Evolutionary conservation across 352 stramenopile genomes (phyloP), one percentile per base, ranked within the genome.

Genomic region (Globisporangium spiculum): DNA sequence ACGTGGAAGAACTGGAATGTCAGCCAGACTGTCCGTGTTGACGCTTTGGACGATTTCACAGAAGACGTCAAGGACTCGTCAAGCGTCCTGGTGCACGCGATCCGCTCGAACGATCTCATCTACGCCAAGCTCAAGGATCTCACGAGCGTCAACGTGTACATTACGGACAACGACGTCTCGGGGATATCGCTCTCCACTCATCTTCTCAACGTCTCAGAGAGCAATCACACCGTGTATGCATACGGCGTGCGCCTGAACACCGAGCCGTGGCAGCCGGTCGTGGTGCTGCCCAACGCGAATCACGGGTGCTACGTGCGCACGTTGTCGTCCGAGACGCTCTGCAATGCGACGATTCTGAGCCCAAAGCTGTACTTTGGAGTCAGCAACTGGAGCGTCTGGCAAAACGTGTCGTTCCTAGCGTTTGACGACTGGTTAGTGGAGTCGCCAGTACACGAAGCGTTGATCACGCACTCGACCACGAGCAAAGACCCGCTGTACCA

Each of bases 1-100:
- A 86, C 84, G 48, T 92, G 84, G 86, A 69, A 71, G 2, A 73
- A 91, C 57, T 94, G 86, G 86, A 92, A 91, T 52, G 20, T 87
- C 0, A 68, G 66, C 0, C 86, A 92, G 53, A 77, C 66, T 0
- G 77, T 94, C 0, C 73, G 58, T 0, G 83, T 94, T 8, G 27
- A 75, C 10, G 83, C 86, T 0, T 71, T 92, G 7, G 81, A 94
- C 53, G 86, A 94, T 63, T 69, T 48, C 27, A 92, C 84, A 0
- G 65, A 90, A 65, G 84, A 92, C 24, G 34, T 60, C 0, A 27
- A 76, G 26, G 67, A 77, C 18, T 91, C 84, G 16, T 79, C 75
- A 1, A 91, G 82, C 22, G 59, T 77, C 0, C 55, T 94, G 16
- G 77, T 77, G 1, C 86, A 94, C 46, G 68, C 79, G 9, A 69